Evolutionary conservation across 1,139 yeast genomes (phyloP).

Genomic region (Pneumocystis murina): DNA sequence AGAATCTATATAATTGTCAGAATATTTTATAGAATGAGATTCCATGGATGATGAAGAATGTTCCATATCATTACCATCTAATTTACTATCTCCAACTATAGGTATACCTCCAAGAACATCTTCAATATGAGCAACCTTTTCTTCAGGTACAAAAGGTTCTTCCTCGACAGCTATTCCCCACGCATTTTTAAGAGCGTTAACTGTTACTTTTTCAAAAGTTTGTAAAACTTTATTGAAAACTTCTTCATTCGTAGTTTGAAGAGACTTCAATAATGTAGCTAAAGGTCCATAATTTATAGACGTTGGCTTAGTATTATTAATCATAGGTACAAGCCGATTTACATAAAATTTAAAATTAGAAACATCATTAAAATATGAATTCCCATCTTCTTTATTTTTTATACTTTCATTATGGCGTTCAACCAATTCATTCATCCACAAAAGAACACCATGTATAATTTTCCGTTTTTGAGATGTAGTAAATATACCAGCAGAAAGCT

Average conservation of each 20-base stretch:
- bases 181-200: conserved; percentile 10
- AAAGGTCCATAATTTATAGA: conserved; percentile 12
- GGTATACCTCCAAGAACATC: conserved; percentile 11
- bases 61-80: neutral
- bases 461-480: conserved; percentile 13
- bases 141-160: conserved; percentile 4
- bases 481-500: conserved; percentile 1
- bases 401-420: conserved; percentile 5
- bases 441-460: conserved; percentile 13
- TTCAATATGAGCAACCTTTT: conserved; percentile 12
- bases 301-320: conserved; percentile 10
- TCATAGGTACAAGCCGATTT: conserved; percentile 13
- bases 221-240: conserved; percentile 10
- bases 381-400: conserved; percentile 6
- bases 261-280: conserved; percentile 6
- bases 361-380: conserved; percentile 5
- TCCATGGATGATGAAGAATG: neutral
- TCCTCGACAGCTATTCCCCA: conserved; percentile 11
- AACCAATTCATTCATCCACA: conserved; percentile 12
- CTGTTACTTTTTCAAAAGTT: conserved; percentile 9
- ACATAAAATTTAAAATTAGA: conserved; percentile 7
- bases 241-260: conserved; percentile 5
- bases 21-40: neutral
- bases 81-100: neutral
- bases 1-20: neutral